Evolutionary conservation across 345 rosid species (phyloP).

Genomic region (Rhizophora mangle): DNA sequence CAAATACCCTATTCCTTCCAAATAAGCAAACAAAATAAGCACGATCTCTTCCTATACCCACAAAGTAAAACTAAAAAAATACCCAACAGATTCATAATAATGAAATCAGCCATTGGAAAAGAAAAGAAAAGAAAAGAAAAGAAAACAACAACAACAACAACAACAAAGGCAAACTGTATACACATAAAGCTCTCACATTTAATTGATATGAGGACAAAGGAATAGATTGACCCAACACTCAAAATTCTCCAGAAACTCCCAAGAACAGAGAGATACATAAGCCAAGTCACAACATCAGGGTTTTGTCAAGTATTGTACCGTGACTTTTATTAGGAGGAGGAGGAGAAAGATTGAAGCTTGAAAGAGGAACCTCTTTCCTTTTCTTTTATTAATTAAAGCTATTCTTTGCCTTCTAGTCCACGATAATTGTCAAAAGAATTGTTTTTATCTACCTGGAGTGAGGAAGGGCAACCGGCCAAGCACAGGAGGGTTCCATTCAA

Average conservation of each 20-base stretch:
- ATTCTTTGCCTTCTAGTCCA: background rate
- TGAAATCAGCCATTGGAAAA: background rate
- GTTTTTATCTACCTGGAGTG: background rate
- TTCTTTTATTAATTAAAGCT: background rate
- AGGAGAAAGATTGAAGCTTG: background rate
- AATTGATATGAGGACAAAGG: background rate
- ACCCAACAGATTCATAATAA: background rate
- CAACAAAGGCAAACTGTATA: background rate
- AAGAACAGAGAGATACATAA: background rate
- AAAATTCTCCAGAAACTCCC: constrained; percentile 5
- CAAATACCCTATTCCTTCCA: no score
- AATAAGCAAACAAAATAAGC: no score
- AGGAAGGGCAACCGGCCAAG: constrained; percentile 2
- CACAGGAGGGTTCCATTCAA: background rate
- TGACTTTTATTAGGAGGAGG: background rate
- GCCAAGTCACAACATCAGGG: constrained; percentile 4
- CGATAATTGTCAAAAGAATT: background rate
- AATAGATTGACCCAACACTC: background rate
- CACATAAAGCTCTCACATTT: constrained; percentile 13
- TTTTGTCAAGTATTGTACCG: background rate
- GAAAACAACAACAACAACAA: background rate
- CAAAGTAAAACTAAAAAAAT: background rate
- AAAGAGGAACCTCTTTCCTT: background rate
- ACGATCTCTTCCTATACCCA: background rate
- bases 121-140: background rate